Evolutionary conservation across 2,329 filamentous ascomycete genomes (phyloP), one percentile per base, ranked within the genome.

Genomic region (Fusarium fracticaudum): DNA sequence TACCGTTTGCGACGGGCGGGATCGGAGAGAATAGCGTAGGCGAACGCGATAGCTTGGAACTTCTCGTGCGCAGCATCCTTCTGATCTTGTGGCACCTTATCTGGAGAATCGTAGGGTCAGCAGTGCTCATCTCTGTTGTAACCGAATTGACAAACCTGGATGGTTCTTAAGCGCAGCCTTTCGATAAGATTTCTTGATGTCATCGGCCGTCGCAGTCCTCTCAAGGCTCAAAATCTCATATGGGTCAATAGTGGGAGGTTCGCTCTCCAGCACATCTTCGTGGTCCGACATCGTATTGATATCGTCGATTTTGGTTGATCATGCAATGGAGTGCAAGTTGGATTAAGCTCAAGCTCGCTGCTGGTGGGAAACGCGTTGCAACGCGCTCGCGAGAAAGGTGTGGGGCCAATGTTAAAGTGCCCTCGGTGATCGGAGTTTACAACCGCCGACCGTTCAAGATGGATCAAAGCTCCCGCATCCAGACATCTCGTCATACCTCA

Each of bases 41-140:
- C 96, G 79, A 98, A 96, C 31, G 96, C 96, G 76, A 99, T 91
- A 76, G 93, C 88, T 83, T 99, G 96, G 82, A 99, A 99, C 61
- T 89, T 92, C 69, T 88, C 87, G 77, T 98, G 92, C 5, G 96
- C 96, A 47, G 88, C 85, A 33, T 91, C 88, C 79, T 94, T 94
- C 60, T 92, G 85, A 29, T 91, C 87, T 2, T 89, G 86, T 22
- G 90, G 76, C 8, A 91, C 94, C 85, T 98, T 98, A 88, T 98
- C 95, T 93, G 67, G 31, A 13, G 3, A 41, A 8, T 12, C 48
- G n/a, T 26, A 50, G 43, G 7, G 58, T 78, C 31, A 79, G 79
- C 58, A 18, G 29, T 18, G 9, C 13, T 8, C 47, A n/a, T 20
- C 7, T 31, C 11, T 24, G 20, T n/a, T 33, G 29, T n/a, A 26